Evolutionary conservation across 169 alveolate species (phyloP).

Genomic region (Babesia bovis): DNA sequence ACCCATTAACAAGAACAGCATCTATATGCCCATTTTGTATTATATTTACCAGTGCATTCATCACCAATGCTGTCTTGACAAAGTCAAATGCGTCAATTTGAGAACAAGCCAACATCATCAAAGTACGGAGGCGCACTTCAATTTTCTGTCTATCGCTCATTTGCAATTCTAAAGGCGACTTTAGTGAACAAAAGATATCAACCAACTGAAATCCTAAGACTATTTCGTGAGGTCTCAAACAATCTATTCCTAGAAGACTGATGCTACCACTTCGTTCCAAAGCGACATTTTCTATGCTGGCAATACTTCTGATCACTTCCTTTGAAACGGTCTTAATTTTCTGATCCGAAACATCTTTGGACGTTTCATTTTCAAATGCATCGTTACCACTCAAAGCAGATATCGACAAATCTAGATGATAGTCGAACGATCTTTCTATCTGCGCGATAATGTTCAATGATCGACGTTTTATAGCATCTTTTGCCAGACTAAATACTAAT

Average conservation of each 20-base stretch:
- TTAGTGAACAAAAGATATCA: neutral
- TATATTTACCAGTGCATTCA: constrained; percentile 37
- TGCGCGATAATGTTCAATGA: neutral
- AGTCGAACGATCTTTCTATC: constrained; percentile 20
- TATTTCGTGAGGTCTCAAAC: constrained; percentile 29
- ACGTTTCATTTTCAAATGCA: too few relatives aligned
- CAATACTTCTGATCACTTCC: neutral
- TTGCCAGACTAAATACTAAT: constrained; percentile 2
- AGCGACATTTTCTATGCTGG: neutral
- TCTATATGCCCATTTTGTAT: neutral
- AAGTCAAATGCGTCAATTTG: constrained; percentile 19
- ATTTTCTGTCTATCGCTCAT: neutral
- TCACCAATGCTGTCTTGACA: constrained; percentile 22
- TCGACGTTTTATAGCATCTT: constrained; percentile 5
- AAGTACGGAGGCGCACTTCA: constrained; percentile 3
- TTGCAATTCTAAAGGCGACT: neutral
- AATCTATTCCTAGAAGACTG: constrained; percentile 5
- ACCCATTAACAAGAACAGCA: neutral
- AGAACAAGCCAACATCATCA: constrained; percentile 13
- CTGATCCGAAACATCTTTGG: too few relatives aligned
- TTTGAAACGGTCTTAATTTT: neutral
- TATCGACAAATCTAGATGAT: constrained; percentile 13
- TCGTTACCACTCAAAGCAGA: too few relatives aligned
- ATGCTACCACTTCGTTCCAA: neutral
- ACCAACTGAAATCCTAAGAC: constrained; percentile 32